Evolutionary conservation across 1,139 yeast genomes (phyloP).

Genomic region (Protomyces macrosporus): DNA sequence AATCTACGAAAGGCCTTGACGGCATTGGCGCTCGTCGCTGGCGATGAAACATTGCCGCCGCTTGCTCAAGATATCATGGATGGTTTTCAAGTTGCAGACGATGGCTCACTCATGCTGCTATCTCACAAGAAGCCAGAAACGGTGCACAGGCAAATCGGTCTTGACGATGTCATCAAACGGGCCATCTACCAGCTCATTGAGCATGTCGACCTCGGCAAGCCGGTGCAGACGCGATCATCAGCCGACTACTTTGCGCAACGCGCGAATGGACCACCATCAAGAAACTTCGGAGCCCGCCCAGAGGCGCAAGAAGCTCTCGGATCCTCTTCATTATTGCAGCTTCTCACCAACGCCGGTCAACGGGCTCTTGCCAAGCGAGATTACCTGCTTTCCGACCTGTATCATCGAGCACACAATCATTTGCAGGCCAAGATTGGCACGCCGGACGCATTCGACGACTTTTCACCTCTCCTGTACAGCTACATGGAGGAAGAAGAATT

Average conservation of each 20-base stretch:
- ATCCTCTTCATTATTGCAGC: not conserved
- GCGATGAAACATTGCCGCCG: too few relatives aligned
- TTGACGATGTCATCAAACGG: not conserved
- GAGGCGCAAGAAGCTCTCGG: not conserved
- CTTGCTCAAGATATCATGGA: too few relatives aligned
- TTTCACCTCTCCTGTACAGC: conserved; percentile 11
- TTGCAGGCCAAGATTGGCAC: not conserved
- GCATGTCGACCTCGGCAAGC: not conserved
- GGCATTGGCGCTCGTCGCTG: too few relatives aligned
- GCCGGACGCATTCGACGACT: conserved; percentile 11
- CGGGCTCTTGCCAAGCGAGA: not conserved
- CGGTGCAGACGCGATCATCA: not conserved
- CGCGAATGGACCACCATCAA: too few relatives aligned
- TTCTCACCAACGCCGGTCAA: not conserved
- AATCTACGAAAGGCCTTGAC: too few relatives aligned
- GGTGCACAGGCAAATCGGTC: not conserved
- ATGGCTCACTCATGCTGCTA: not conserved
- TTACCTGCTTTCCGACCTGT: not conserved
- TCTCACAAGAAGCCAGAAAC: not conserved
- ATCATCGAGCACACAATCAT: conserved; percentile 4
- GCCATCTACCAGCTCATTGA: not conserved
- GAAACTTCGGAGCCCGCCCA: not conserved
- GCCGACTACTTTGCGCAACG: not conserved
- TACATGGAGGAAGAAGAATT: conserved; percentile 1
- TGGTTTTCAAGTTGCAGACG: not conserved